Evolutionary conservation across 1,284 basidiomycete genomes (phyloP), one percentile per base, ranked within the genome.

Genomic region (Tilletia horrida): DNA sequence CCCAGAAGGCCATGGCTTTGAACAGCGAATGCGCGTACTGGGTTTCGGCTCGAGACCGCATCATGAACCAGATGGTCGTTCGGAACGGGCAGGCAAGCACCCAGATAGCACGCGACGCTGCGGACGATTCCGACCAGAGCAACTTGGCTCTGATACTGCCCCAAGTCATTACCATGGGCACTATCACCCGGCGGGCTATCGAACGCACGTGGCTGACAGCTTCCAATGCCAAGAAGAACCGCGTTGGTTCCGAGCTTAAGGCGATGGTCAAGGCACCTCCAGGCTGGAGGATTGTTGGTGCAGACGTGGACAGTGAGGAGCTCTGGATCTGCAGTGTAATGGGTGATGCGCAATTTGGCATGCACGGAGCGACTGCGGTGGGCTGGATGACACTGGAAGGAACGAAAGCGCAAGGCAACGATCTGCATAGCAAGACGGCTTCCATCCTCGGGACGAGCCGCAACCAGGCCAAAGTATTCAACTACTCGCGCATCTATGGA

Each of bases 351-450:
- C 95, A 99, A 83, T 97, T 98, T 81, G 96, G 95, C 8, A 83
- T 97, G 67, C 95, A 99, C 76, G 95, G 96, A 18, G 93, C 93
- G 2, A 97, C 94, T 0, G 93, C 95, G 0, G 89, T 99, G 57
- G 96, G 95, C 0, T 98, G 95, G 96, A 98, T 98, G 95, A 98
- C 95, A 13, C 87, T 98, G 29, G 96, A 98, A 83, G 96, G 96
- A 0, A 97, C 94, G n/a, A 99, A 98, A 83, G 86, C 89, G 0
- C 90, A 90, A 0, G 95, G 93, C 4, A 98, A 95, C 2, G 96
- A 98, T 83, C 84, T 99, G 64, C 95, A 98, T 81, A 97, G 93
- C 29, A 97, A 97, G 84, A 97, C 95, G 8, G 96, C 95, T 6
- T 88, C 84, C 68, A 98, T 98, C 74, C 84, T 98, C 62, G 91